These are phyloP conservation scores for Penicillium psychrosexuale DNA, from an alignment of 2,329 filamentous ascomycete species.

Conservation along the genomic window DNA sequence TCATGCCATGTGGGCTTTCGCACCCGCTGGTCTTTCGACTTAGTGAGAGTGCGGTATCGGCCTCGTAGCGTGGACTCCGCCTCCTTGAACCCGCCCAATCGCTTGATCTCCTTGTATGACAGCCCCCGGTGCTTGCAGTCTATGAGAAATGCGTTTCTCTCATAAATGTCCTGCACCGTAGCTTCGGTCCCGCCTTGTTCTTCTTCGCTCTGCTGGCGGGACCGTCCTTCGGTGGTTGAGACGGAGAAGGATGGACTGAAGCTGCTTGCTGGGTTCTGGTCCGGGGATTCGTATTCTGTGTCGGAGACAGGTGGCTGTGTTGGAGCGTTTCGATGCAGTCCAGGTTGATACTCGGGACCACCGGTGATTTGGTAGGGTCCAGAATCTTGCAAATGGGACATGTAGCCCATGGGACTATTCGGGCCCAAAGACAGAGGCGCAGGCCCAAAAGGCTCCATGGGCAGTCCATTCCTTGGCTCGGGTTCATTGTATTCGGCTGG, in stretches of 20 bases:
- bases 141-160: slow-evolving; percentile 42
- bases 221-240: background rate
- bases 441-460: background rate
- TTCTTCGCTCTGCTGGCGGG: background rate
- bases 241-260: background rate
- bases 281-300: background rate
- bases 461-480: background rate
- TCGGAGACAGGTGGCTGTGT: background rate
- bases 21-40: slow-evolving; percentile 45
- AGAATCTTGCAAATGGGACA: background rate
- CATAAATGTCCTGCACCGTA: slow-evolving; percentile 17
- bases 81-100: slow-evolving; percentile 42
- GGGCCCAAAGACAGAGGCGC: background rate
- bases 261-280: background rate
- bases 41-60: slow-evolving; percentile 47
- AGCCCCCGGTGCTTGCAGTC: slow-evolving; percentile 41
- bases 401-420: background rate
- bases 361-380: background rate
- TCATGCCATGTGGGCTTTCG: slow-evolving; percentile 46
- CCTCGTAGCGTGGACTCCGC: slow-evolving; percentile 50
- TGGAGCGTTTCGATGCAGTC: background rate
- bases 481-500: background rate
- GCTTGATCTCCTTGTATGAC: slow-evolving; percentile 50
- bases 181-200: slow-evolving; percentile 4
- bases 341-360: too few species aligned